These are phyloP conservation scores for Tephrocybe rancida DNA, from an alignment of 768 basidiomycete genomes.

Conservation along the genomic window DNA sequence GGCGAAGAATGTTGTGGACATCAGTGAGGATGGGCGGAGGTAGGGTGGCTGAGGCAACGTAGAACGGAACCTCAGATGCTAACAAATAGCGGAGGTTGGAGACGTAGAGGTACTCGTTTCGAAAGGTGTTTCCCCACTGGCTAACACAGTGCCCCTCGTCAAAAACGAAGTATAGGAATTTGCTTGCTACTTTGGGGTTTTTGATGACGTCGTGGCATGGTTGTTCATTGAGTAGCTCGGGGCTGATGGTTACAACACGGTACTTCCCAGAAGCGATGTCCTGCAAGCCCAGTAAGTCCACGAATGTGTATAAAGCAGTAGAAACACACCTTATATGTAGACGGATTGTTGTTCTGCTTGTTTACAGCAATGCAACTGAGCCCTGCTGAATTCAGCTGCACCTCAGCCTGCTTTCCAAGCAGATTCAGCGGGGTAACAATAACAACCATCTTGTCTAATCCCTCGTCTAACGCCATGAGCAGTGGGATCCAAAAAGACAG, in stretches of 20 bases:
- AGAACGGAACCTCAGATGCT: neutral
- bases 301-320: neutral
- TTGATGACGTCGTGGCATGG: neutral
- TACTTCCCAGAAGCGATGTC: constrained; percentile 1
- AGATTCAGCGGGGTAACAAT: constrained; percentile 27
- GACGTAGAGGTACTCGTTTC: neutral
- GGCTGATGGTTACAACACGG: neutral
- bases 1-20: neutral
- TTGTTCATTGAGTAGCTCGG: constrained; percentile 25
- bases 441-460: constrained; percentile 24
- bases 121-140: constrained; percentile 2
- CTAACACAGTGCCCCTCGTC: constrained; percentile 14
- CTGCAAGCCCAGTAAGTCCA: neutral
- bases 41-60: neutral
- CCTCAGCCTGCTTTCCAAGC: constrained; percentile 23
- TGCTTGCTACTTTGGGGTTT: constrained; percentile 11
- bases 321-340: constrained; percentile 21
- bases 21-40: neutral
- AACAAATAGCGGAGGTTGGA: neutral
- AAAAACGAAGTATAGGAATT: constrained; percentile 8
- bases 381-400: constrained; percentile 9
- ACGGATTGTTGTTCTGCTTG: constrained; percentile 7
- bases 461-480: constrained; percentile 12
- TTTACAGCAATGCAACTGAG: constrained; percentile 16
- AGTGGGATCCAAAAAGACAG: constrained; percentile 33